Evolutionary conservation across 768 basidiomycete species (phyloP), one percentile per base, ranked within the genome.

Genomic region (Leccinum ochraceum): DNA sequence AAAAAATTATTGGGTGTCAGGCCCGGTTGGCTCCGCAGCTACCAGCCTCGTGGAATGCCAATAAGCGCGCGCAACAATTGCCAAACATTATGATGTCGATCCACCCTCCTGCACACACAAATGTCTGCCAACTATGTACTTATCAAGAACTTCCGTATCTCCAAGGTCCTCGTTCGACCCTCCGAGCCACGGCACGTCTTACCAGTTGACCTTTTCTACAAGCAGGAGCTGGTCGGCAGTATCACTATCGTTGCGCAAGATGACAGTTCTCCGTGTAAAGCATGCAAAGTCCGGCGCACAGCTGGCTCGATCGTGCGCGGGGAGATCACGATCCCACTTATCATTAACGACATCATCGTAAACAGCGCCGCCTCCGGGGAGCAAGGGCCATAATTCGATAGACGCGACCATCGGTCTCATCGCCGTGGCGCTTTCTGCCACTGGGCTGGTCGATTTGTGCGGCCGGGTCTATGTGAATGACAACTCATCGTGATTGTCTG

Each of bases 71-170:
- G 60, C 58, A 11, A 61, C 49, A 28, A 63, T 74, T 11, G 62
- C 67, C 24, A 61, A 62, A 34, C 70, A 61, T 28, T 74, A 73
- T 50, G 60, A 56, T 13, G 63, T 69, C 54, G 62, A 74, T 57
- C 34, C 56, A 61, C 58, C 58, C 1, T 37, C 59, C 14, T 66
- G 63, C 62, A 16, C 44, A 14, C 69, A 70, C 37, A 10, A 7
- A 20, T 69, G 16, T 67, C 71, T 26, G 2, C 48, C 32, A 48
- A 57, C 58, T 62, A 66, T 53, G 53, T 50, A 53, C 66, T 60
- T 10, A 63, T 71, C 34, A n/a, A 53, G 32, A 52, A 63, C 48
- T 73, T 66, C 3, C 28, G 28, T 30, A 30, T 30, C 28, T 30
- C 28, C 28, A 30, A 30, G 28, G 28, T 30, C 28, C 28, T 30